Base-by-base conservation (phyloP, 805 yeast species). In the Tetrapisispora iriomotensis region DNA sequence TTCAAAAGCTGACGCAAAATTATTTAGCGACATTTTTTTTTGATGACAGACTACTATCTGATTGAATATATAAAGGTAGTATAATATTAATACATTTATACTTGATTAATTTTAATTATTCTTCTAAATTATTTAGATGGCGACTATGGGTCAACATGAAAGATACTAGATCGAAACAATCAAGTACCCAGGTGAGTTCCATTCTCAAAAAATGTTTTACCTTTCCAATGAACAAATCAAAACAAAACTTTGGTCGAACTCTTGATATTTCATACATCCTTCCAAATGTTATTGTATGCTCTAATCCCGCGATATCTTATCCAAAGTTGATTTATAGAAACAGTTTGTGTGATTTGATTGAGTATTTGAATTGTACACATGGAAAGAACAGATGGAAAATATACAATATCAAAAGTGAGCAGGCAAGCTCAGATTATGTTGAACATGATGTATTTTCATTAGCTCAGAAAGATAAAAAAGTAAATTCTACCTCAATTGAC, bases 211-310 rank as follows among this genome's bases (percentile, higher is more conserved):
- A 34, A 34, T 34, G 36, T 22, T 28, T 28, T 23, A 20, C 29
- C 2, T 30, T 20, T 19, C 60, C 61, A 5, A 40, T 55, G 25
- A 54, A 53, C 19, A 47, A 44, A 12, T 40, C 48, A 27, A 51
- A 48, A 23, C 57, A 58, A 14, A 51, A 55, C 1, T 48, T 58
- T 15, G 65, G 60, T 8, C 42, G 63, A 12, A 45, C 56, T 13
- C 55, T 81, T 8, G 95, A 87, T 53, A 60, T 86, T 28, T 71
- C 87, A 0, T 80, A 81, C 47, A 70, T 87, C 22, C 70, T 80
- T 0, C 70, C 77, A 0, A 70, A 72, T 42, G 41, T 88, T 13
- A 71, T 84, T 17, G 95, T 82, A 3, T 73, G 84, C 34, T 77
- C 95, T 0, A 83, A 79, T 48, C 96, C 96, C 0, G 72, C 79